These are phyloP conservation scores for Leccinum cinnamomeum DNA, from an alignment of 1,284 basidiomycete species.

Conservation along the genomic window DNA sequence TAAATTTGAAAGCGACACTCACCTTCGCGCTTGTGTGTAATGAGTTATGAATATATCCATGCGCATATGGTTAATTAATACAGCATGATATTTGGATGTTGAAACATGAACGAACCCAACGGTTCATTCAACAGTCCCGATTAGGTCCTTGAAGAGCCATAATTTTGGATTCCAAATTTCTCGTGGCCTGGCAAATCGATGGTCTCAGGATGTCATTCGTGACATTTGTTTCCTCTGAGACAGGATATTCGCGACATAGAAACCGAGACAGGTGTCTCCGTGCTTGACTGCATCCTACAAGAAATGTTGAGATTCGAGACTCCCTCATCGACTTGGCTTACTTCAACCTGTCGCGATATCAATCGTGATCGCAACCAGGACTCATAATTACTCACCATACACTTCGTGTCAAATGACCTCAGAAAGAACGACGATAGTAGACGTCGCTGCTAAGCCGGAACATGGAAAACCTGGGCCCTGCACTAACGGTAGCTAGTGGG, in stretches of 20 bases:
- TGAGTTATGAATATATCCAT: conserved; percentile 4
- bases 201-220: background rate
- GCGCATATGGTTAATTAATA: background rate
- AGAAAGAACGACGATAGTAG: too few species aligned
- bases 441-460: too few species aligned
- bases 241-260: background rate
- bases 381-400: too few species aligned
- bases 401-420: too few species aligned
- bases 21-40: conserved; percentile 73
- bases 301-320: too few species aligned
- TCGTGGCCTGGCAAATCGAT: background rate
- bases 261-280: background rate
- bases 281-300: background rate
- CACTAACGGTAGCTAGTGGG: too few species aligned
- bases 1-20: conserved; percentile 15
- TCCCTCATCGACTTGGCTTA: background rate
- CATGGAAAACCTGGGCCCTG: too few species aligned
- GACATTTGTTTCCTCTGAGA: background rate
- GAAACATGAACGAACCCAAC: too few species aligned
- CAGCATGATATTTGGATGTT: too few species aligned
- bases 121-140: too few species aligned
- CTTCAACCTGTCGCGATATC: background rate
- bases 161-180: background rate
- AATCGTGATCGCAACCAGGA: too few species aligned
- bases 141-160: too few species aligned